Conservation (phyloP, 768 basidiomycete species). For the Tylopilus sp. region DNA sequence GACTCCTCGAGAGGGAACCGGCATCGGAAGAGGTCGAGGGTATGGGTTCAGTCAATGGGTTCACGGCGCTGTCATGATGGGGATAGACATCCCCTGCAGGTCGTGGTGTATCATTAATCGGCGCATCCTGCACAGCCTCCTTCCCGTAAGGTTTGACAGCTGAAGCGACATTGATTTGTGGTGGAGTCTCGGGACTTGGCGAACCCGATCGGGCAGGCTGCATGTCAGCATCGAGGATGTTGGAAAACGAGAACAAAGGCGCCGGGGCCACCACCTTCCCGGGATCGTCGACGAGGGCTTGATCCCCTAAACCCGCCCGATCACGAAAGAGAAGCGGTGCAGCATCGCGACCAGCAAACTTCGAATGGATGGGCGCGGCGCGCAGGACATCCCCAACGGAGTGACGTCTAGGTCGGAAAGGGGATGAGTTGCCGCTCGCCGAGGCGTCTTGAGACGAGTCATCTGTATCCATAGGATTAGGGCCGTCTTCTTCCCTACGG, state of each 20-base stretch:
- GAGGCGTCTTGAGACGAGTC: slow-evolving; percentile 30
- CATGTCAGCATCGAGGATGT: slow-evolving; percentile 1
- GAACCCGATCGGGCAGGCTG: slow-evolving; percentile 6
- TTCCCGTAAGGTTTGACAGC: slow-evolving; percentile 2
- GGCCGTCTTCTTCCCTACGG: slow-evolving; percentile 20
- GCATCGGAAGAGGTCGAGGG: slow-evolving; percentile 3
- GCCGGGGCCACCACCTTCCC: slow-evolving; percentile 16
- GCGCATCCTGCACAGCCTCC: slow-evolving; percentile 7
- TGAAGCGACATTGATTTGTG: slow-evolving; percentile 3
- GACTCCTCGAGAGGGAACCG: background rate
- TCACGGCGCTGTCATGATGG: slow-evolving; percentile 12
- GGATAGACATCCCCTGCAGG: slow-evolving; percentile 3
- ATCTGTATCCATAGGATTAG: slow-evolving; percentile 29
- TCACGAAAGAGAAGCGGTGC: slow-evolving; percentile 14
- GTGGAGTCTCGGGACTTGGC: slow-evolving; percentile 1
- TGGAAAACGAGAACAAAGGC: slow-evolving; percentile 12
- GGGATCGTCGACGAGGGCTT: background rate
- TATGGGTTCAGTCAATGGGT: background rate
- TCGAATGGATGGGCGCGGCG: slow-evolving; percentile 3
- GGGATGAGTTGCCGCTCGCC: slow-evolving; percentile 21
- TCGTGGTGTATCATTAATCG: slow-evolving; percentile 16
- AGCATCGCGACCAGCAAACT: slow-evolving; percentile 11
- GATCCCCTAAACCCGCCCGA: background rate
- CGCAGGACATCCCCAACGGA: slow-evolving; percentile 23
- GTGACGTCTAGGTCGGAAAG: slow-evolving; percentile 17